Evolutionary conservation across 495 filamentous ascomycete genomes (phyloP).

Genomic region (Tuber indicum): DNA sequence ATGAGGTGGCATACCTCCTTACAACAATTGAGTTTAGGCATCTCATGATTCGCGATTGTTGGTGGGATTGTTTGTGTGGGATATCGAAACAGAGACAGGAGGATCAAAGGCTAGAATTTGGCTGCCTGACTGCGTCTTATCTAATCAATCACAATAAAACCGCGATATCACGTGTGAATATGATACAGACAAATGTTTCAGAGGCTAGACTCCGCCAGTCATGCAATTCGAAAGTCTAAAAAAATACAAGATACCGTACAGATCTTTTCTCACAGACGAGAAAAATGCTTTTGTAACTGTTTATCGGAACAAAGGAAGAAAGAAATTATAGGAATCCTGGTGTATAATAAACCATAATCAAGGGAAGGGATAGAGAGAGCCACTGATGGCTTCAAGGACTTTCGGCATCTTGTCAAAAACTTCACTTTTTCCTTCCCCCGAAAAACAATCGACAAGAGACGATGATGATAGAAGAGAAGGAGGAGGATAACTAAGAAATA

Average conservation of each 20-base stretch:
- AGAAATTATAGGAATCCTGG: background rate
- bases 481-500: background rate
- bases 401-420: background rate
- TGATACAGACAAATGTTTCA: background rate
- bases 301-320: conserved; percentile 1
- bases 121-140: background rate
- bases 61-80: background rate
- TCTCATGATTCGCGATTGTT: background rate
- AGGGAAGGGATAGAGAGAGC: background rate
- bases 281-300: conserved; percentile 1
- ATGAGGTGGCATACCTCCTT: background rate
- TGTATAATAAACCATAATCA: background rate
- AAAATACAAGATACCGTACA: conserved; percentile 5
- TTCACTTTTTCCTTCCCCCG: background rate
- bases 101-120: background rate
- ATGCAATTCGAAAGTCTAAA: conserved; percentile 1
- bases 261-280: background rate
- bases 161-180: background rate
- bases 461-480: background rate
- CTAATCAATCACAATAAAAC: background rate
- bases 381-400: background rate
- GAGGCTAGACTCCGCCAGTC: background rate
- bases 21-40: conserved; percentile 1
- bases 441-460: background rate
- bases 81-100: background rate